Evolutionary conservation across 768 basidiomycete genomes (phyloP).

Genomic region (Leccinellum albellum): DNA sequence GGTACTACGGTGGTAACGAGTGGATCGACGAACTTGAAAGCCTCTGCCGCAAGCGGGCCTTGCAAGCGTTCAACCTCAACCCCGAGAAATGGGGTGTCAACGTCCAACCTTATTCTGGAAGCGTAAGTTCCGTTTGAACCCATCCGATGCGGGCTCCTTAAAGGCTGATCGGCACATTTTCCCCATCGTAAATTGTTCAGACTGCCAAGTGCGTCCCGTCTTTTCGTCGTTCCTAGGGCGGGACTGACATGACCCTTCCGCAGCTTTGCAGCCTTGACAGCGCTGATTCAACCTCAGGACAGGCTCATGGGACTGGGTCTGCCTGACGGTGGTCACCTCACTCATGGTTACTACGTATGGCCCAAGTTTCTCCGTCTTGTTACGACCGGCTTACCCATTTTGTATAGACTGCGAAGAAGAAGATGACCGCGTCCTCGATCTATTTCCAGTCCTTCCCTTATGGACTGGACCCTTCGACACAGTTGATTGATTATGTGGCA

Average conservation of each 20-base stretch:
- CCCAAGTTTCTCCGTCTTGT: background rate
- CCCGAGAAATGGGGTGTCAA: slow-evolving; percentile 95
- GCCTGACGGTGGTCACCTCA: slow-evolving; percentile 95
- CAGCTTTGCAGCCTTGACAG: slow-evolving; percentile 95
- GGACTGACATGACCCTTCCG: slow-evolving; percentile 11
- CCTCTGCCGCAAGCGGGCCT: slow-evolving; percentile 92
- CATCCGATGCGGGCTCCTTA: background rate
- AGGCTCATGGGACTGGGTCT: slow-evolving; percentile 98
- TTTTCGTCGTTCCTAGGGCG: background rate
- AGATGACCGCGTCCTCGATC: slow-evolving; percentile 99
- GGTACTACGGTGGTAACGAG: slow-evolving; percentile 98
- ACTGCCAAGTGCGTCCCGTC: slow-evolving; percentile 74
- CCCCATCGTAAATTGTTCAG: slow-evolving; percentile 32
- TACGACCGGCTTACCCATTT: slow-evolving; percentile 1
- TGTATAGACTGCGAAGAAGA: slow-evolving; percentile 90
- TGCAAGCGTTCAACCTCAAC: slow-evolving; percentile 95
- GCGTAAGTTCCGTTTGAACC: slow-evolving; percentile 52
- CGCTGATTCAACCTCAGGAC: slow-evolving; percentile 94
- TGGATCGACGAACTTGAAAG: slow-evolving; percentile 94
- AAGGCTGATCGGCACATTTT: slow-evolving; percentile 13
- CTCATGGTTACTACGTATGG: slow-evolving; percentile 93
- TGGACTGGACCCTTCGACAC: slow-evolving; percentile 72
- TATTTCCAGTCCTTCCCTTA: slow-evolving; percentile 99
- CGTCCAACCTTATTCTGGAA: slow-evolving; percentile 97
- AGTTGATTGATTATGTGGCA: slow-evolving; percentile 84